phyloP scores from a whole-genome alignment of 2,329 filamentous ascomycete species.

The Thermothelomyces thermophilus region DNA sequence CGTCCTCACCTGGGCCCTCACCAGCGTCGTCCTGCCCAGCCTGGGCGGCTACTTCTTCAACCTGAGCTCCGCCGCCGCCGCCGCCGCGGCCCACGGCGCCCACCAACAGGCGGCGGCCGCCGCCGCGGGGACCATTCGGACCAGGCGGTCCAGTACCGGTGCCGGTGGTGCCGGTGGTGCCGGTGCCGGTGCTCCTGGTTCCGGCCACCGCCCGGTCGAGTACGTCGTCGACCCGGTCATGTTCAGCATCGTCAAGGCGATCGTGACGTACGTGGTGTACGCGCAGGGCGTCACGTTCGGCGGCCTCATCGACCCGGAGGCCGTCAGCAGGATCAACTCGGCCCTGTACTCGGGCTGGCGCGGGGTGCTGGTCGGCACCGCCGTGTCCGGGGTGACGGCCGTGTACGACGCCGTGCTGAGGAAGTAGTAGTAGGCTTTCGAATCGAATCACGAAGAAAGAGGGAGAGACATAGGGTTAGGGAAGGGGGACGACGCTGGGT shows the following conservation, averaged over 20 bases:
- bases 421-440: slow-evolving; percentile 48
- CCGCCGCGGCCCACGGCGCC: too few relatives aligned
- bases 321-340: slow-evolving; percentile 56
- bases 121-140: background rate
- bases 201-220: slow-evolving; percentile 34
- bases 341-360: slow-evolving; percentile 67
- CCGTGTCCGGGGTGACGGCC: slow-evolving; percentile 61
- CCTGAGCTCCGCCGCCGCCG: slow-evolving; percentile 58
- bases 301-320: slow-evolving; percentile 53
- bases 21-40: slow-evolving; percentile 63
- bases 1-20: slow-evolving; percentile 67
- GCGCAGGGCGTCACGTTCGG: slow-evolving; percentile 57
- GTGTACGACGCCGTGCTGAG: slow-evolving; percentile 73
- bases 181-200: too few relatives aligned
- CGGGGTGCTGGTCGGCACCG: slow-evolving; percentile 61
- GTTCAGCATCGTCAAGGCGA: slow-evolving; percentile 82
- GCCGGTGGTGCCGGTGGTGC: too few relatives aligned
- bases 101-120: too few relatives aligned
- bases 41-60: slow-evolving; percentile 86
- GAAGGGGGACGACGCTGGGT: too few relatives aligned
- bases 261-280: slow-evolving; percentile 77
- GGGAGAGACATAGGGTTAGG: too few relatives aligned
- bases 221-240: slow-evolving; percentile 75
- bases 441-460: too few relatives aligned
- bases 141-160: background rate